Percentiles rank a stretch among this genome's conserved stretches.
phyloP scores from a whole-genome alignment of 495 filamentous ascomycete genomes.

The Immersiella caudata region DNA sequence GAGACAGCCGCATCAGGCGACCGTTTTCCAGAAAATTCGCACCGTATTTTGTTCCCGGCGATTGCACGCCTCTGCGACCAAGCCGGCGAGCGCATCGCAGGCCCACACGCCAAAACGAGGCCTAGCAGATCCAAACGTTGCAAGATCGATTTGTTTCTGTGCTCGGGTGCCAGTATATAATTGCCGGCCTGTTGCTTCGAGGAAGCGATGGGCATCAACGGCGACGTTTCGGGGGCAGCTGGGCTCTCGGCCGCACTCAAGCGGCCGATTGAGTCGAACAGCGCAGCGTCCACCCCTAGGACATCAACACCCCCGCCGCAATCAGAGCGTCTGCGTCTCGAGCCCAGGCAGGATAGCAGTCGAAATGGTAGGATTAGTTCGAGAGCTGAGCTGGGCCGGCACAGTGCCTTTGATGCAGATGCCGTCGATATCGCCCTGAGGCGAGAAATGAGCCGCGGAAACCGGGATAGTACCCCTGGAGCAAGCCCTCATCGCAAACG shows the following conservation, averaged over 20 bases:
- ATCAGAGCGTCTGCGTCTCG: conserved; percentile 38
- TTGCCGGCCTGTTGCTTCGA: conserved; percentile 10
- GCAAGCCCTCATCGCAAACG: conserved; percentile 85
- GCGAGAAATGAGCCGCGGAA: conserved; percentile 39
- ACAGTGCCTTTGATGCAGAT: conserved; percentile 41
- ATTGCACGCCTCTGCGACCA: not conserved
- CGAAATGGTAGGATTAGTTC: conserved; percentile 37
- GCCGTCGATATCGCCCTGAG: conserved; percentile 38
- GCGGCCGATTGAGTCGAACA: conserved; percentile 41
- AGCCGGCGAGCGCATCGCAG: not conserved
- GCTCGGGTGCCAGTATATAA: not conserved
- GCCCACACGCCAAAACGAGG: not conserved
- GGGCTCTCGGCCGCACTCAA: conserved; percentile 39
- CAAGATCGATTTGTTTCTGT: not conserved
- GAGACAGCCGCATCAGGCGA: not conserved
- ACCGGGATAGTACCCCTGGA: conserved; percentile 69
- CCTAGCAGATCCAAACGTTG: not conserved
- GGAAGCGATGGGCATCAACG: conserved; percentile 41
- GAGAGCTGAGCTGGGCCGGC: conserved; percentile 33
- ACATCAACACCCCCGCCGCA: conserved; percentile 45
- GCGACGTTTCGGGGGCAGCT: conserved; percentile 33
- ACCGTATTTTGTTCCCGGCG: not conserved
- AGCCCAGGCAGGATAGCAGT: conserved; percentile 35
- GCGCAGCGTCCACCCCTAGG: conserved; percentile 38
- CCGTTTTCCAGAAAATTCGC: not conserved